A percentile compares a stretch with the other conserved stretches of the same genome.
Evolutionary conservation across 192 early-diverging fungal genomes (phyloP).

Genomic region (Coemansia sp.): DNA sequence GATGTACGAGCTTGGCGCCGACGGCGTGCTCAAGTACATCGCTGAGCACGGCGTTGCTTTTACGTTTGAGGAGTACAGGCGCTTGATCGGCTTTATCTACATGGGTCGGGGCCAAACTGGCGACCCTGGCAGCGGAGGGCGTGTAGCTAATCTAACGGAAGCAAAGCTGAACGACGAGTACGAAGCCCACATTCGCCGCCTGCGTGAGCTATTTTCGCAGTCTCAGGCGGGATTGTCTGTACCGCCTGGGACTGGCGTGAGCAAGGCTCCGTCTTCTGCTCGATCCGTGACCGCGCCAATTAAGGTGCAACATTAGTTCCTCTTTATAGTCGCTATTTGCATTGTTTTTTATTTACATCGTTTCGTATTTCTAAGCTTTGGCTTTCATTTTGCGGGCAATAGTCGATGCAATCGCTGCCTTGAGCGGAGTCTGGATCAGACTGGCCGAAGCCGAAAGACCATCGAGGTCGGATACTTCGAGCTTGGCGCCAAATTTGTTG

Average conservation of each 20-base stretch:
- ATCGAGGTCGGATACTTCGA: constrained; percentile 18
- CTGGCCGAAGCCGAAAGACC: constrained; percentile 23
- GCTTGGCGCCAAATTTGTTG: constrained; percentile 37
- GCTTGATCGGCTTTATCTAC: constrained; percentile 74
- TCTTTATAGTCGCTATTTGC: background rate
- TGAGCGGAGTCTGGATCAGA: constrained; percentile 30
- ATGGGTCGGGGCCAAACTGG: constrained; percentile 39
- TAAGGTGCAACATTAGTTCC: background rate
- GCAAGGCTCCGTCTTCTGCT: background rate
- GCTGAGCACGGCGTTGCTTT: constrained; percentile 62
- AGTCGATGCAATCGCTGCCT: constrained; percentile 29
- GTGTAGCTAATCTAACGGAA: constrained; percentile 34
- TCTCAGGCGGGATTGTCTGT: background rate
- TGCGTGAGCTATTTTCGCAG: constrained; percentile 38
- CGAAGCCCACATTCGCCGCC: constrained; percentile 29
- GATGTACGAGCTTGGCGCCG: constrained; percentile 63
- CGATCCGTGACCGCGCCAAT: background rate
- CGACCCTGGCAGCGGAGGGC: constrained; percentile 21
- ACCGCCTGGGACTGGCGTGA: background rate
- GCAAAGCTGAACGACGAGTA: constrained; percentile 34
- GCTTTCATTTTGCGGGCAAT: constrained; percentile 16
- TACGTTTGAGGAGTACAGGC: constrained; percentile 80
- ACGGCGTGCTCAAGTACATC: constrained; percentile 65
- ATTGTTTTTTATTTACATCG: background rate
- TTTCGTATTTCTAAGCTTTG: background rate